A percentile compares a stretch with the other conserved stretches of the same genome.
Evolutionary conservation across 2,329 filamentous ascomycete species (phyloP).

Genomic region (Alternaria postmessia): DNA sequence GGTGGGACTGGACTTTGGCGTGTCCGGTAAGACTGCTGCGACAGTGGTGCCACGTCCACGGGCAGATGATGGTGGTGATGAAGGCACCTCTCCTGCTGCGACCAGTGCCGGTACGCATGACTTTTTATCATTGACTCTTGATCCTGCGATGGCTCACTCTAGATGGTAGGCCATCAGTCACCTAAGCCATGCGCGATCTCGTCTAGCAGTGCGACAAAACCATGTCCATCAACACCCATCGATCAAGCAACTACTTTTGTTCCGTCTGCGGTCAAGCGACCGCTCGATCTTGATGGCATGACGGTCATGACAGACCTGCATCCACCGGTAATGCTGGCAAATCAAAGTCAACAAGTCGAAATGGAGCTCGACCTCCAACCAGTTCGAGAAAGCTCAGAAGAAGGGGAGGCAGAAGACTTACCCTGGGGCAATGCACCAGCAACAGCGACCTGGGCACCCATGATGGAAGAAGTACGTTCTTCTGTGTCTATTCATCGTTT

Average conservation of each 20-base stretch:
- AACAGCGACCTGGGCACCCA: constrained; percentile 39
- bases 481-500: background rate
- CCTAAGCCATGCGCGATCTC: constrained; percentile 30
- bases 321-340: background rate
- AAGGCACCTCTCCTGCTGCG: constrained; percentile 26
- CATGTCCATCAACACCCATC: constrained; percentile 17
- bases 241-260: constrained; percentile 24
- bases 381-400: constrained; percentile 22
- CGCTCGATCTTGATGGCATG: constrained; percentile 47
- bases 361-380: constrained; percentile 26
- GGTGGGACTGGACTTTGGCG: constrained; percentile 33
- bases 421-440: constrained; percentile 25
- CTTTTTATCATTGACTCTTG: constrained; percentile 7
- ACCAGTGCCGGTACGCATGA: constrained; percentile 38
- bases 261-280: constrained; percentile 8
- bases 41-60: background rate
- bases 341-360: constrained; percentile 5
- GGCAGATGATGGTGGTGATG: constrained; percentile 12
- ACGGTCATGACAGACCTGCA: constrained; percentile 29
- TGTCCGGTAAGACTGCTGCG: constrained; percentile 21
- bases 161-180: constrained; percentile 34
- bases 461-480: constrained; percentile 36
- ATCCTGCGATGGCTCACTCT: constrained; percentile 26
- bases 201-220: constrained; percentile 26
- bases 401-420: constrained; percentile 18